phyloP scores from a whole-genome alignment of 2,329 filamentous ascomycete species.

The Rhynchosporium agropyri region DNA sequence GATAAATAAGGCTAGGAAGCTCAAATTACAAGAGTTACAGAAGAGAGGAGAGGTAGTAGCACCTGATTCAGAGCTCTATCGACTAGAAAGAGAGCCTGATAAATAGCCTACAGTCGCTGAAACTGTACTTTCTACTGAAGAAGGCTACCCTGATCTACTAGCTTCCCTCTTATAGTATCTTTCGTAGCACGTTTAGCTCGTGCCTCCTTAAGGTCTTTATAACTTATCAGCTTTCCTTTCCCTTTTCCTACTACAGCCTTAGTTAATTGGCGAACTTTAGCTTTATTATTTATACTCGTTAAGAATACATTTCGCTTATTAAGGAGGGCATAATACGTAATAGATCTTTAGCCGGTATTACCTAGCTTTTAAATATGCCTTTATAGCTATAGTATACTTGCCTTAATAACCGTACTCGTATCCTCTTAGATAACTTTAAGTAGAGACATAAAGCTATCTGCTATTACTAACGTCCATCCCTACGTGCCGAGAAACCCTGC shows the following conservation, averaged over 20 bases:
- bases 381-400: slow-evolving; percentile 31
- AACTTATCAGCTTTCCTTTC: slow-evolving; percentile 38
- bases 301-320: slow-evolving; percentile 36
- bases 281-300: slow-evolving; percentile 30
- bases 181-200: slow-evolving; percentile 23
- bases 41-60: too few relatives aligned
- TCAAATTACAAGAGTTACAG: too few relatives aligned
- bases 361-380: slow-evolving; percentile 36
- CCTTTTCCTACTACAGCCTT: slow-evolving; percentile 25
- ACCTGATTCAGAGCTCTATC: too few relatives aligned
- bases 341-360: slow-evolving; percentile 35
- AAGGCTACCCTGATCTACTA: too few relatives aligned
- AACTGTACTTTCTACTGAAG: too few relatives aligned
- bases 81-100: too few relatives aligned
- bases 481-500: too few relatives aligned
- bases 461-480: slow-evolving; percentile 23
- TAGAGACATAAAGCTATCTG: slow-evolving; percentile 29
- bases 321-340: slow-evolving; percentile 40
- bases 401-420: slow-evolving; percentile 28
- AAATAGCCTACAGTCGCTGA: too few relatives aligned
- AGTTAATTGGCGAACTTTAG: slow-evolving; percentile 28
- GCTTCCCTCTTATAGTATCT: slow-evolving; percentile 24
- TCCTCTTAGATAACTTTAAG: slow-evolving; percentile 36
- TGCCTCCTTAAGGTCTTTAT: slow-evolving; percentile 39
- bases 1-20: too few relatives aligned